Base-by-base conservation (phyloP, 1,139 yeast genomes). In the Nakaseomyces sp. region DNA sequence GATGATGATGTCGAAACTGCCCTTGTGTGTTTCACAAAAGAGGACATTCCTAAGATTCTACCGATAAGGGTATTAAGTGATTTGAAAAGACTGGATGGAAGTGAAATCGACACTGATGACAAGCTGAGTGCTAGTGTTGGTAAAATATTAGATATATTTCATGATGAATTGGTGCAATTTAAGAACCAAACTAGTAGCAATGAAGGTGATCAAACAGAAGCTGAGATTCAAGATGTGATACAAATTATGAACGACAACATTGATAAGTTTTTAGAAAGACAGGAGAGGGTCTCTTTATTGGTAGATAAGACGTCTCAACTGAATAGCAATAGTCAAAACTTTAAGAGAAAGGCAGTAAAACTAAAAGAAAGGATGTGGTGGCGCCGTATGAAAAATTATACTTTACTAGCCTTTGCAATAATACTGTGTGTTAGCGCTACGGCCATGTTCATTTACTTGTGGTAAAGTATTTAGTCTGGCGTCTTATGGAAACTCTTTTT, bases 271-370 rank as follows among this genome's bases (percentile, higher is more conserved):
- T 68, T 88, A 56, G 79, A 79, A 55, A 73, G 96, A 45, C 95
- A 95, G 10, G 96, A 87, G 55, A 73, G 85, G 46, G 77, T 88
- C 47, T 77, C 79, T 50, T 64, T 76, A 41, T 70, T 88, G 49
- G 94, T 87, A 15, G 84, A 81, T 59, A 88, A 88, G 60, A 87
- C 96, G 1, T 85, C 84, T 50, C 71, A 80, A 44, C 71, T 87
- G 63, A 85, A 82, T 51, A 72, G 74, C 24, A 76, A 79, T 29
- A 77, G 94, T 4, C 76, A 72, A 65, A 75, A 82, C 38, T 88
- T 88, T 59, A 80, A 86, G 52, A 78, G 81, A 51, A 72, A 80
- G 47, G 84, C 95, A 0, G 76, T 75, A 24, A 71, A 72, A 43
- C 74, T 86, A 30, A 77, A 77, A 54, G 67, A 86, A 40, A 72